These are phyloP conservation scores for Aspergillus sp. DNA, from an alignment of 2,329 filamentous ascomycete species.

Conservation along the genomic window DNA sequence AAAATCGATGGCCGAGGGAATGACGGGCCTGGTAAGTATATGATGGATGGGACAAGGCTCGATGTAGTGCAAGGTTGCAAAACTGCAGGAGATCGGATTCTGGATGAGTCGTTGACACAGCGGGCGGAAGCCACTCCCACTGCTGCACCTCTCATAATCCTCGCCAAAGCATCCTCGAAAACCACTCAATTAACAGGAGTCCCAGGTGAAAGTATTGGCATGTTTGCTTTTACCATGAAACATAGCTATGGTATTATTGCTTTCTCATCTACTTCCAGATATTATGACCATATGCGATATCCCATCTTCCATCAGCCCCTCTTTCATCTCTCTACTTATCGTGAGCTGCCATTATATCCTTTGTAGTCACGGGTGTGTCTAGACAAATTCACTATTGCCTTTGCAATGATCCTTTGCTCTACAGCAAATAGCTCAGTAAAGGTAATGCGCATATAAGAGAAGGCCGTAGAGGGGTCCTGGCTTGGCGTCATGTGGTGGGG, in stretches of 20 bases:
- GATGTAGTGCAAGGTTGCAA: background rate
- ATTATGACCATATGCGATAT: too few species aligned
- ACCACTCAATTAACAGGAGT: background rate
- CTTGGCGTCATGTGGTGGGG: conserved; percentile 28
- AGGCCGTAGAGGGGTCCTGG: conserved; percentile 15
- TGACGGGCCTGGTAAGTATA: background rate
- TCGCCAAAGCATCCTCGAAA: background rate
- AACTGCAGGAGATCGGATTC: background rate
- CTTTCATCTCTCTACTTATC: too few species aligned
- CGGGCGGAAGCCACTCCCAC: background rate
- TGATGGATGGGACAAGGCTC: background rate
- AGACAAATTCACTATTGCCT: background rate
- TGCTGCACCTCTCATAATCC: background rate
- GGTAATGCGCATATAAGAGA: background rate
- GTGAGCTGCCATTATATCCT: too few species aligned
- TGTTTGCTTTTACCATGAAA: too few species aligned
- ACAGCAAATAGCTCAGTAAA: background rate
- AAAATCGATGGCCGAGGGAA: background rate
- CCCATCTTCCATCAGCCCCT: too few species aligned
- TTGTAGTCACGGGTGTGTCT: too few species aligned
- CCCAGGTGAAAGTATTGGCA: background rate
- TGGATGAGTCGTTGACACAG: background rate
- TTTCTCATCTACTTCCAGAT: too few species aligned
- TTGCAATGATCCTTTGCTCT: background rate
- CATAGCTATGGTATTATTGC: too few species aligned